phyloP scores from a whole-genome alignment of 495 filamentous ascomycete species.

The Rusavskia elegans region DNA sequence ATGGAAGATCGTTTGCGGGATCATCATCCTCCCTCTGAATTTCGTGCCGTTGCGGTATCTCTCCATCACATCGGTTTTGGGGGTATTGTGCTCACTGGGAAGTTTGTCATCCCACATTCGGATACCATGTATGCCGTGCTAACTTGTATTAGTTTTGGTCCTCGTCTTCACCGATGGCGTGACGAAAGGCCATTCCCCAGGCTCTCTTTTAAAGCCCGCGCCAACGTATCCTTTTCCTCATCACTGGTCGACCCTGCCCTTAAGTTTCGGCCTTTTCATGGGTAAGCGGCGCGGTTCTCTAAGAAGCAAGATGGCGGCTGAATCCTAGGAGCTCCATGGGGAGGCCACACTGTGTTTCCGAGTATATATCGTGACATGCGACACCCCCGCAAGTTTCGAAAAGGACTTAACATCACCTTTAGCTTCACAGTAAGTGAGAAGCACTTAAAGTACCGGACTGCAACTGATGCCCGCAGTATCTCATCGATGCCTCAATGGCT shows the following conservation, averaged over 20 bases:
- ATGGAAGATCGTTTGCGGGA: conserved; percentile 79
- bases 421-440: conserved; percentile 58
- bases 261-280: conserved; percentile 92
- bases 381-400: conserved; percentile 72
- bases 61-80: conserved; percentile 80
- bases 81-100: conserved; percentile 71
- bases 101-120: conserved; percentile 39
- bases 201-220: conserved; percentile 74
- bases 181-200: conserved; percentile 62
- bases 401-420: conserved; percentile 66
- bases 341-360: conserved; percentile 87
- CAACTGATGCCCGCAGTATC: conserved; percentile 34
- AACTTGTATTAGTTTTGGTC: conserved; percentile 43
- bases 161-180: conserved; percentile 76
- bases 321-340: conserved; percentile 54
- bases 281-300: conserved; percentile 25
- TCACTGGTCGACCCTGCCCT: conserved; percentile 79
- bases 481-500: conserved; percentile 66
- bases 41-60: conserved; percentile 74
- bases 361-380: conserved; percentile 98
- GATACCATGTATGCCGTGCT: conserved; percentile 1
- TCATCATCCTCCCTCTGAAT: conserved; percentile 67
- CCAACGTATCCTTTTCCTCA: conserved; percentile 52
- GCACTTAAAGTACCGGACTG: not conserved
- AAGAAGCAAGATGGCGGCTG: not conserved